These are phyloP conservation scores for Leccinum longicurvipes DNA, from an alignment of 768 basidiomycete species.

Conservation along the genomic window DNA sequence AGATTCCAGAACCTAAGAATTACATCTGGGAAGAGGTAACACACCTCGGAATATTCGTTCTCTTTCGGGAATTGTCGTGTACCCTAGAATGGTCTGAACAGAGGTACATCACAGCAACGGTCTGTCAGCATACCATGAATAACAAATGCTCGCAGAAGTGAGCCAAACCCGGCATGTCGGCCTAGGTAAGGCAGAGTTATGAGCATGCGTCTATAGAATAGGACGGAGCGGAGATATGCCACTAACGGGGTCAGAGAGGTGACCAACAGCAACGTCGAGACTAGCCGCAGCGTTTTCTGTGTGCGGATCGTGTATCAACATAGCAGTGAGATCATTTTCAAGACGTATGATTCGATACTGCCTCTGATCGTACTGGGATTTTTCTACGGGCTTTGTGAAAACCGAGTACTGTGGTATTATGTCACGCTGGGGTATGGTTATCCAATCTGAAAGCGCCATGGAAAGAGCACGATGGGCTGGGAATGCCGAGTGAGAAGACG, in stretches of 20 bases:
- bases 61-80: constrained; percentile 84
- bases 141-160: constrained; percentile 96
- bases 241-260: constrained; percentile 87
- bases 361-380: constrained; percentile 75
- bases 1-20: not conserved
- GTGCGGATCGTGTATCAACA: constrained; percentile 76
- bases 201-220: not conserved
- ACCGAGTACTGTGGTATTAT: constrained; percentile 45
- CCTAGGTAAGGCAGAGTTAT: constrained; percentile 36
- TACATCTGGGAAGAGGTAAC: constrained; percentile 4
- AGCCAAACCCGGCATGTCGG: constrained; percentile 88
- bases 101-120: not conserved
- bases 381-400: constrained; percentile 60
- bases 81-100: constrained; percentile 44
- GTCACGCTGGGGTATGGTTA: constrained; percentile 6
- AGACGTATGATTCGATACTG: constrained; percentile 79
- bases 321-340: constrained; percentile 86
- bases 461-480: constrained; percentile 13
- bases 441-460: constrained; percentile 27
- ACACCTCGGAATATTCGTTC: constrained; percentile 89
- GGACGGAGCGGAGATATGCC: not conserved
- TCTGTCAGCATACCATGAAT: constrained; percentile 72
- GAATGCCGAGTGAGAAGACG: not conserved
- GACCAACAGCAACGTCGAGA: constrained; percentile 92
- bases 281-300: constrained; percentile 95